Evolutionary conservation across 116 monocot genomes (phyloP).

Genomic region (Zostera marina): DNA sequence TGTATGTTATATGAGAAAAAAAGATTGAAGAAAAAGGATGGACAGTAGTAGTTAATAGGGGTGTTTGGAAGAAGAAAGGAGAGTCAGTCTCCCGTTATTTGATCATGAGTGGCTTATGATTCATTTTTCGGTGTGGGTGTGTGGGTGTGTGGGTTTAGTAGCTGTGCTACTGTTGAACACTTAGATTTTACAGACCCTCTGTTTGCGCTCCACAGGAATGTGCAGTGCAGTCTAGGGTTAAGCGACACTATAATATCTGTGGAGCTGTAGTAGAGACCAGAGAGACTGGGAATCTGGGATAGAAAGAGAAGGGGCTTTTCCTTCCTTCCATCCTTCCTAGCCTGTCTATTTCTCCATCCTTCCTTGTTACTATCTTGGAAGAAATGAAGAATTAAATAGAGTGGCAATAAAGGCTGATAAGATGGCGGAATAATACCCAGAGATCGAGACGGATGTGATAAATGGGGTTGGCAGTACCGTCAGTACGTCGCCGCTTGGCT

Average conservation of each 20-base stretch:
- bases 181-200: background rate
- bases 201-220: constrained; percentile 11
- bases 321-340: too few species aligned
- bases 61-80: background rate
- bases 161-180: background rate
- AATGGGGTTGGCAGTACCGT: too few species aligned
- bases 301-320: background rate
- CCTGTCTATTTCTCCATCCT: too few species aligned
- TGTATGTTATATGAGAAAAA: background rate
- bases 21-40: background rate
- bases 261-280: background rate
- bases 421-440: background rate
- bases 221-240: constrained; percentile 1
- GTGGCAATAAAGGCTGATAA: too few species aligned
- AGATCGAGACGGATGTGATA: background rate
- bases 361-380: too few species aligned
- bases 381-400: too few species aligned
- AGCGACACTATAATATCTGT: background rate
- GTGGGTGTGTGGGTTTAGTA: background rate
- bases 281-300: too few species aligned
- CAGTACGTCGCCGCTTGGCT: background rate
- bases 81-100: constrained; percentile 25
- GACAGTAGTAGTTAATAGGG: background rate
- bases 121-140: background rate
- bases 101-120: constrained; percentile 77